Evolutionary conservation across 2,329 filamentous ascomycete species (phyloP), one percentile per base, ranked within the genome.

Genomic region (Penicillium sp.): DNA sequence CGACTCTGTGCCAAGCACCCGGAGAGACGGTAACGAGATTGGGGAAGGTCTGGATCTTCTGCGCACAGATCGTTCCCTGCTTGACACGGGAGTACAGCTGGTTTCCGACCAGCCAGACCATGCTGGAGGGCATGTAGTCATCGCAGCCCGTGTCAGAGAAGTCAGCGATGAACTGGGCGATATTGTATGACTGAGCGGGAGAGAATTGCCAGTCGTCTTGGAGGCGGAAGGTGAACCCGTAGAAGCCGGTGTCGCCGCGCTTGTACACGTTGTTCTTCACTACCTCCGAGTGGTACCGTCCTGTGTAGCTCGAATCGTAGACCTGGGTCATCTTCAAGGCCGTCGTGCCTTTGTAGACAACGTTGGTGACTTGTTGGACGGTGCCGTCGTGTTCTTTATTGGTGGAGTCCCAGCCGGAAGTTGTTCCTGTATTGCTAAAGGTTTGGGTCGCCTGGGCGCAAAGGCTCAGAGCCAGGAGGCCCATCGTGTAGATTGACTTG

Each of bases 211-310:
- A 82, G 56, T 70, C 53, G 0, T 77, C 64, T 26, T 75, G 72
- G 8, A 83, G 75, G n/a, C 79, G 77, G 70, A 83, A 82, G 0
- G 72, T 69, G 66, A 83, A 83, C 35, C 80, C 79, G 70, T 83
- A 82, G 69, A 77, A 81, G 24, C 75, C 75, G 21, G 69, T 69
- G 54, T 82, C 76, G 47, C 76, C 78, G 53, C 73, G 75, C 57
- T 72, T 67, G 70, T 82, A 82, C 19, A 73, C 79, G 58, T 77
- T 67, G 62, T 76, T 68, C 59, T 77, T 73, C 56, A 73, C 70
- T 13, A 76, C 77, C 66, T 82, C 80, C 37, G 80, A 78, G 70
- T 82, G 80, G 67, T 81, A 37, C 19, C 35, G 16, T 37, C 35
- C 35, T 1, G 6, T 37, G n/a, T 37, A 37, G 35, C 16, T 37